These are phyloP conservation scores for Fermentozyma sake DNA, from an alignment of 1,139 yeast species.

Conservation along the genomic window DNA sequence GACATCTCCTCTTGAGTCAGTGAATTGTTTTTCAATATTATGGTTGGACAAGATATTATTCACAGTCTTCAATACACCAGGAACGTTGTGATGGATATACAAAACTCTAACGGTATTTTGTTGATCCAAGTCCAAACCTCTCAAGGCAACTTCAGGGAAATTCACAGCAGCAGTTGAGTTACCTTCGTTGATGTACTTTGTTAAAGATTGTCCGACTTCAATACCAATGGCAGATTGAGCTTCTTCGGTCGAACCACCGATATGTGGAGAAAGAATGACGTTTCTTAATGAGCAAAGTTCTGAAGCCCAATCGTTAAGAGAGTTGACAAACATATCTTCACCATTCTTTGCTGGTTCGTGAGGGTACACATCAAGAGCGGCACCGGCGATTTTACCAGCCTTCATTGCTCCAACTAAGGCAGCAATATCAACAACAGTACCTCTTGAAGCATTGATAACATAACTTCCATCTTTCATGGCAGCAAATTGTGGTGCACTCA, in stretches of 20 bases:
- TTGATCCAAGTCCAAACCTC: slow-evolving; percentile 87
- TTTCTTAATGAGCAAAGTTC: slow-evolving; percentile 82
- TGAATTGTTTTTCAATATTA: slow-evolving; percentile 95
- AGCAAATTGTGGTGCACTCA: slow-evolving; percentile 86
- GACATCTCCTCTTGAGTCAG: slow-evolving; percentile 92
- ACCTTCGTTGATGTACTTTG: slow-evolving; percentile 95
- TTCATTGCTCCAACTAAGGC: slow-evolving; percentile 90
- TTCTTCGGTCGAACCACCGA: slow-evolving; percentile 99
- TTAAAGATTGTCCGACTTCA: slow-evolving; percentile 83
- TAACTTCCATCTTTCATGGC: slow-evolving; percentile 97
- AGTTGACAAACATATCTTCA: slow-evolving; percentile 65
- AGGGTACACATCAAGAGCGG: slow-evolving; percentile 95
- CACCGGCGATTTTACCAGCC: slow-evolving; percentile 94
- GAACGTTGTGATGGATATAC: slow-evolving; percentile 95
- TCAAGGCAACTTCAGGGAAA: slow-evolving; percentile 96
- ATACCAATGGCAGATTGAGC: slow-evolving; percentile 98
- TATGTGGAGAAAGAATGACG: slow-evolving; percentile 92
- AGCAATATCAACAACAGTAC: slow-evolving; percentile 94
- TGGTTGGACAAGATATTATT: slow-evolving; percentile 92
- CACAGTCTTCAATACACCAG: slow-evolving; percentile 97
- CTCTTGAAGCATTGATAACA: slow-evolving; percentile 94
- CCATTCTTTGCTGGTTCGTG: slow-evolving; percentile 98
- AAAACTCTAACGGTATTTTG: slow-evolving; percentile 87
- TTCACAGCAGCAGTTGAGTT: slow-evolving; percentile 93
- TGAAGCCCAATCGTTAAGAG: slow-evolving; percentile 77